Conservation (phyloP, 176 grass and related monocot genomes). For the Phragmites australis region DNA sequence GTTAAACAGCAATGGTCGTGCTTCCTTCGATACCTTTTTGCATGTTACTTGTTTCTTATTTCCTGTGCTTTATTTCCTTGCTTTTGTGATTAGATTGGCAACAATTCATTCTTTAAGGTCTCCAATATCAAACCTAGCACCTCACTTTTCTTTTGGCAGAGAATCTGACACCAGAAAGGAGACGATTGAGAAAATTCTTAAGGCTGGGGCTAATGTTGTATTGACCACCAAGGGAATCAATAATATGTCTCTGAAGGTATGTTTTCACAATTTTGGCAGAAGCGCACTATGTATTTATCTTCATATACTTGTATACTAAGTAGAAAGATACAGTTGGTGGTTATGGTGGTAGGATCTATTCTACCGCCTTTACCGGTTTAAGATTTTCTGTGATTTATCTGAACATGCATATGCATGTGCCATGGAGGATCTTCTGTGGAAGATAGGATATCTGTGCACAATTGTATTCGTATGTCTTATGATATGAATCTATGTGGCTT, state of each 20-base stretch:
- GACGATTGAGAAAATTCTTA: slow-evolving; percentile 80
- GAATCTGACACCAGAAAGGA: slow-evolving; percentile 94
- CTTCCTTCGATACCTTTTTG: background rate
- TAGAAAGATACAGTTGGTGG: too few species aligned
- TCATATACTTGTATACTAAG: too few species aligned
- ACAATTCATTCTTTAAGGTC: too few species aligned
- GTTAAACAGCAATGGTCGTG: background rate
- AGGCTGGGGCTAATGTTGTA: slow-evolving; percentile 85
- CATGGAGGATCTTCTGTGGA: background rate
- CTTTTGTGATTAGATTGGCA: background rate
- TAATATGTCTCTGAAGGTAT: slow-evolving; percentile 92
- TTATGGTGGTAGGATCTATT: background rate
- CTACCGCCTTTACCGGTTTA: background rate
- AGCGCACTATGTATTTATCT: background rate
- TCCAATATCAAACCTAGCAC: too few species aligned
- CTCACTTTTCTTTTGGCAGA: slow-evolving; percentile 50
- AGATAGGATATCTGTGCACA: background rate
- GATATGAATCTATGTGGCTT: too few species aligned
- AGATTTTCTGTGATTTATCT: background rate
- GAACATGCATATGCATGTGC: background rate
- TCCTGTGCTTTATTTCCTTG: background rate
- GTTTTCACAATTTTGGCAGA: slow-evolving; percentile 18
- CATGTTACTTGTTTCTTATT: background rate
- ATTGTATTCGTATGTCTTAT: too few species aligned
- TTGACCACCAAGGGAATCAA: slow-evolving; percentile 94